phyloP scores from a whole-genome alignment of 2,329 filamentous ascomycete species.

The Diaporthe citri region DNA sequence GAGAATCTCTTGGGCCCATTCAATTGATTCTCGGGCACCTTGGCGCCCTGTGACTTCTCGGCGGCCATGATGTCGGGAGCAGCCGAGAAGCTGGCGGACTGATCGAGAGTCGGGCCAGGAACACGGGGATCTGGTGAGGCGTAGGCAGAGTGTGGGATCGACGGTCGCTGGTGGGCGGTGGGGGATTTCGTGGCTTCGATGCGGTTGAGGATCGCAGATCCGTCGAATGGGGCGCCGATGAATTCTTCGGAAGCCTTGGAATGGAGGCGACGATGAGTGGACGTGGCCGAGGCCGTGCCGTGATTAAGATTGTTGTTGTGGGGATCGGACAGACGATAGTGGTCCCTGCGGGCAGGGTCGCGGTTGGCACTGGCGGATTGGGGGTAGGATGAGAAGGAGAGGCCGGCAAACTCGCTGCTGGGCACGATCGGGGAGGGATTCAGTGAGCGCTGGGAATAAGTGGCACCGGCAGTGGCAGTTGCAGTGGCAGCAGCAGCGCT shows the following conservation, averaged over 20 bases:
- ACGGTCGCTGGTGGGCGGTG: conserved; percentile 42
- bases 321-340: conserved; percentile 46
- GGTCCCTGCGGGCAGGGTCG: conserved; percentile 39
- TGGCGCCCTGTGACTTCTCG: conserved; percentile 58
- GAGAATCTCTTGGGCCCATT: conserved; percentile 79
- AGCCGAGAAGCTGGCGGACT: conserved; percentile 74
- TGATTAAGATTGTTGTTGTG: conserved; percentile 47
- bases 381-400: conserved; percentile 53
- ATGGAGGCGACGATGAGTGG: conserved; percentile 53
- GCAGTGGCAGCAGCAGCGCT: conserved; percentile 18
- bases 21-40: conserved; percentile 59
- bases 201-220: conserved; percentile 70
- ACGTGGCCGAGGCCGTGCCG: conserved; percentile 38
- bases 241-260: conserved; percentile 68
- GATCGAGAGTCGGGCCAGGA: conserved; percentile 67
- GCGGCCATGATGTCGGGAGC: conserved; percentile 63
- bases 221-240: conserved; percentile 75
- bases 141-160: conserved; percentile 53
- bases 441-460: conserved; percentile 49
- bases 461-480: conserved; percentile 18
- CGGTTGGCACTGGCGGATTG: conserved; percentile 39
- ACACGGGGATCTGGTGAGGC: conserved; percentile 67
- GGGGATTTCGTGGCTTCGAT: conserved; percentile 66
- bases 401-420: conserved; percentile 59
- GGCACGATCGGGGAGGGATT: conserved; percentile 62